Evolutionary conservation across 192 early-diverging fungal genomes (phyloP).

Genomic region (Umbelopsis sp.): DNA sequence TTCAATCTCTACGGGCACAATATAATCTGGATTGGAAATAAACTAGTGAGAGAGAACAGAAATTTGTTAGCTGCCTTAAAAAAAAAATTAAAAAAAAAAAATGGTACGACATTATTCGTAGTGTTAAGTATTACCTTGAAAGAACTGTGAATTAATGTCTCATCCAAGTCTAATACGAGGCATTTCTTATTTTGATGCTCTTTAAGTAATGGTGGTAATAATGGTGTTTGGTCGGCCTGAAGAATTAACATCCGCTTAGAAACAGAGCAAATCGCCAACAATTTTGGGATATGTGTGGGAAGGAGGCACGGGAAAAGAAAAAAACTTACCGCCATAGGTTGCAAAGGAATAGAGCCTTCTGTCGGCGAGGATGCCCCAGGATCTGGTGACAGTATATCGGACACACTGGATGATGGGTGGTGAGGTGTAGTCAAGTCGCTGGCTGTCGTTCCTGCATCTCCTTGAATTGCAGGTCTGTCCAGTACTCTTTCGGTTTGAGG

Average conservation of each 20-base stretch:
- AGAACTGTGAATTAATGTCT: slow-evolving; percentile 95
- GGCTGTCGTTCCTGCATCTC: neutral
- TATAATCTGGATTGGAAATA: slow-evolving; percentile 78
- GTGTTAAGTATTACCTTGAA: slow-evolving; percentile 65
- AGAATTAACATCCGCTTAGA: slow-evolving; percentile 14
- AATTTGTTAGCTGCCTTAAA: neutral
- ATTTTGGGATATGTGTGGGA: neutral
- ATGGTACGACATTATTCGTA: neutral
- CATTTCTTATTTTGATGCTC: slow-evolving; percentile 80
- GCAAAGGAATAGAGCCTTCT: neutral
- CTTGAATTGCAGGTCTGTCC: neutral
- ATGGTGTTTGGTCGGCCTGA: neutral
- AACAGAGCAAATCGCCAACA: slow-evolving; percentile 4
- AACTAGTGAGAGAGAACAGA: slow-evolving; percentile 34
- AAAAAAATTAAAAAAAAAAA: neutral
- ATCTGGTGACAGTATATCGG: neutral
- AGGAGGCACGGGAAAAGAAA: neutral
- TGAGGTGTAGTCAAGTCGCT: neutral
- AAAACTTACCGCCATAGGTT: neutral
- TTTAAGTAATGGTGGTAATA: slow-evolving; percentile 68
- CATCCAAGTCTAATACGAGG: slow-evolving; percentile 97
- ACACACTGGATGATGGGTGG: neutral
- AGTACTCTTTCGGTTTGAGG: slow-evolving; percentile 8
- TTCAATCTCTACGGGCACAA: slow-evolving; percentile 94
- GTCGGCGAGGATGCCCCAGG: neutral